These are phyloP conservation scores for Komagataea norvegica DNA, from an alignment of 1,139 yeast species.

Conservation along the genomic window DNA sequence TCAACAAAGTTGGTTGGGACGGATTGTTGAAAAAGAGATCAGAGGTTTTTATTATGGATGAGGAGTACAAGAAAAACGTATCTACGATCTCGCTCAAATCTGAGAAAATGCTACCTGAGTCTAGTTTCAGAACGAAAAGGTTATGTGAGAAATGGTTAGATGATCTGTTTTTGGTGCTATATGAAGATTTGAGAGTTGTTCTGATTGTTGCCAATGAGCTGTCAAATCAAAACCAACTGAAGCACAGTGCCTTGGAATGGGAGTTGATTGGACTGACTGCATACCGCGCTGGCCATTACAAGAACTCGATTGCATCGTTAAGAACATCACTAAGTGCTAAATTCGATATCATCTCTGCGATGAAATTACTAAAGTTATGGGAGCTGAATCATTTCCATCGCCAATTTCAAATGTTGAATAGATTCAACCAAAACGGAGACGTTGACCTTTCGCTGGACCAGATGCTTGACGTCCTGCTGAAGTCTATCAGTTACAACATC, in stretches of 20 bases:
- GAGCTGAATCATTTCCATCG: constrained; percentile 17
- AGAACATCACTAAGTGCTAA: constrained; percentile 69
- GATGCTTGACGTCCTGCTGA: constrained; percentile 29
- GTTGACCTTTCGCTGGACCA: constrained; percentile 29
- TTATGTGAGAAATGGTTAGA: constrained; percentile 96
- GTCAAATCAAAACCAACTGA: constrained; percentile 63
- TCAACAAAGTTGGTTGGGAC: constrained; percentile 81
- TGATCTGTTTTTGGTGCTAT: constrained; percentile 76
- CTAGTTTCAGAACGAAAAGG: constrained; percentile 56
- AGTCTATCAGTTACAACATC: constrained; percentile 33
- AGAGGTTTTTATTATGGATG: constrained; percentile 91
- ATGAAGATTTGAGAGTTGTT: constrained; percentile 83
- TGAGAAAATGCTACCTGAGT: neutral
- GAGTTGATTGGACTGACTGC: constrained; percentile 84
- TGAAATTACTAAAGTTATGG: constrained; percentile 32
- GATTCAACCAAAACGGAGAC: constrained; percentile 15
- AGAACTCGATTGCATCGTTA: constrained; percentile 79
- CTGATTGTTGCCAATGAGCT: constrained; percentile 83
- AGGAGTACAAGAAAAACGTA: constrained; percentile 50
- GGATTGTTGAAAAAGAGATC: constrained; percentile 75
- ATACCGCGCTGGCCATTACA: constrained; percentile 68
- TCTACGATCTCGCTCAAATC: constrained; percentile 16
- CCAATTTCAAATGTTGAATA: constrained; percentile 15
- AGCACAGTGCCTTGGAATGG: constrained; percentile 89
- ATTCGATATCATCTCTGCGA: constrained; percentile 55